A percentile compares a stretch with the other conserved stretches of the same genome.
These are phyloP conservation scores for Drosera spatulata DNA, from an alignment of 179 eudicot genomes.

Conservation along the genomic window DNA sequence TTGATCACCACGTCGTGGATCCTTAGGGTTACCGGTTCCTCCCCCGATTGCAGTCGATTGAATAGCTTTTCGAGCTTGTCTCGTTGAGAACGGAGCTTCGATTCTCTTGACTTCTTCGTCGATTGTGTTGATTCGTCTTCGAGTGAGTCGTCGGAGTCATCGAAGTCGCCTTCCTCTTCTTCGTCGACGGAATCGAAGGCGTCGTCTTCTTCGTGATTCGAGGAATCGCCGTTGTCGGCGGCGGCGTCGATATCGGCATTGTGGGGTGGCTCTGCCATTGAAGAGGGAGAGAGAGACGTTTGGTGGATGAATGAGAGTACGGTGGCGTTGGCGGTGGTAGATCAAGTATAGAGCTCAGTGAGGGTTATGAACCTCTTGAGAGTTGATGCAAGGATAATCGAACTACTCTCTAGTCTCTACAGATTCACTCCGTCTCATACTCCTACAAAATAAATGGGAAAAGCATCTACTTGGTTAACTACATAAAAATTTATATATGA, in stretches of 20 bases:
- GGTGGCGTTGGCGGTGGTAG: too few relatives aligned
- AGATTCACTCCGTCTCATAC: too few relatives aligned
- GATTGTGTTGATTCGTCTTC: slow-evolving; percentile 26
- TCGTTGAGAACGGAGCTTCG: slow-evolving; percentile 17
- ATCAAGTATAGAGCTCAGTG: too few relatives aligned
- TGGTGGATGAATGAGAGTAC: too few relatives aligned
- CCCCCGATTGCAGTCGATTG: slow-evolving; percentile 31
- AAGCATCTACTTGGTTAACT: too few relatives aligned
- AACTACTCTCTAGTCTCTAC: too few relatives aligned
- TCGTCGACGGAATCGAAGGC: slow-evolving; percentile 7
- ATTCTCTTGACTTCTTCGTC: slow-evolving; percentile 12
- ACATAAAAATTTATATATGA: too few relatives aligned
- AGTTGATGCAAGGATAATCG: too few relatives aligned
- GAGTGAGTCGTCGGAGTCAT: slow-evolving; percentile 19
- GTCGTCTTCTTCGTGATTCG: not conserved
- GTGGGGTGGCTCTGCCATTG: slow-evolving; percentile 6
- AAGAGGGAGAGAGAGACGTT: not conserved
- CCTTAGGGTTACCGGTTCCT: slow-evolving; percentile 31
- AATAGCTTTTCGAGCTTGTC: slow-evolving; percentile 39
- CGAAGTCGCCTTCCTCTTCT: slow-evolving; percentile 9
- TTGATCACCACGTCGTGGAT: slow-evolving; percentile 75
- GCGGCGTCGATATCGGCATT: not conserved
- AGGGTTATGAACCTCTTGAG: too few relatives aligned
- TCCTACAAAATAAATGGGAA: too few relatives aligned
- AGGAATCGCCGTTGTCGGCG: not conserved